Evolutionary conservation across 352 stramenopile species (phyloP), one percentile per base, ranked within the genome.

Genomic region (Phytophthora sp.): DNA sequence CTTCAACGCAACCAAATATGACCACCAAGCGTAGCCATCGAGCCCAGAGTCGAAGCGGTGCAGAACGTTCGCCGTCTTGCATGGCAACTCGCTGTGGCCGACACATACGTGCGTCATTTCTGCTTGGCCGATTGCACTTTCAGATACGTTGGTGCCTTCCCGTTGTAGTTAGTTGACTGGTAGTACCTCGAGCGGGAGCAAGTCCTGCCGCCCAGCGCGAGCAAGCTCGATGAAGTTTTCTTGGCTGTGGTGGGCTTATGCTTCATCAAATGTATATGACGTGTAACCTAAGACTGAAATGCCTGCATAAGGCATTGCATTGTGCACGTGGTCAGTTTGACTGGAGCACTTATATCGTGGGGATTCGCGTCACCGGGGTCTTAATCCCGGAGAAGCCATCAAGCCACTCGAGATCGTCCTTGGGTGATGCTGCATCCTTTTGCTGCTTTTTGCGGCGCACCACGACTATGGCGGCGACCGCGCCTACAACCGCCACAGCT

Each of bases 371-470:
- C 41, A 76, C 43, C 0, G 74, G 74, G 2, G 74, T 83, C 41
- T 60, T 46, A 23, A 66, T 60, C 15, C 18, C 50, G 1, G 58
- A 54, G 34, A 35, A 66, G 3, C 43, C 35, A 12, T 66, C 50
- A 26, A 54, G 31, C 58, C 58, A 54, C 26, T 66, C 58, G 27
- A 80, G 37, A 31, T 68, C 63, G 35, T 69, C 54, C 53, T 74
- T 76, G 34, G 48, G 15, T 21, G 66, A 54, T 18, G 39, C 38
- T 20, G 37, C 66, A 13, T 89, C 77, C 26, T 86, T 41, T 45
- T 77, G 27, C 53, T 79, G 48, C 70, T 89, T 84, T 66, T 87
- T 87, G 52, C 74, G 76, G 52, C 75, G 79, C 20, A 81, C 45
- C 5, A 79, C 59, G 39, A 84, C 66, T 45, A 84, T 65, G 5